Evolutionary conservation across 371 early-diverging fungal species (phyloP).

Genomic region (Mortierella sp.): DNA sequence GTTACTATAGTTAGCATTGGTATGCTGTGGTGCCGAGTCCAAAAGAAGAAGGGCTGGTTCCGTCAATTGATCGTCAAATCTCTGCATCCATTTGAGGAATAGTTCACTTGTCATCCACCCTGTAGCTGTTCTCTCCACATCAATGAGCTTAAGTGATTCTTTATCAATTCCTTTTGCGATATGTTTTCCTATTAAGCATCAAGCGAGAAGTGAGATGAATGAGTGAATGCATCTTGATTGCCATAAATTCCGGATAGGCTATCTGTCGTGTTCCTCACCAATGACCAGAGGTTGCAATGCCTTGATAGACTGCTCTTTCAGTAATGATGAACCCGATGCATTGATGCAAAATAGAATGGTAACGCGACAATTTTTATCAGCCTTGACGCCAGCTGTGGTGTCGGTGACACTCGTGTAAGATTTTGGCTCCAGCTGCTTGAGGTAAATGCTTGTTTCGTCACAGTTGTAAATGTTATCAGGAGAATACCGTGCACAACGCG

Average conservation of each 20-base stretch:
- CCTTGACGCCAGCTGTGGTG: constrained; percentile 9
- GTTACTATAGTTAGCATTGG: not conserved
- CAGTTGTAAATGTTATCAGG: constrained; percentile 20
- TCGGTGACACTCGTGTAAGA: constrained; percentile 4
- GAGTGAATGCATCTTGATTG: not conserved
- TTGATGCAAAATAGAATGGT: constrained; percentile 18
- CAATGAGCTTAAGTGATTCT: not conserved
- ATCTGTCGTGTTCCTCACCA: not conserved
- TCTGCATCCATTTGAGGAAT: constrained; percentile 10
- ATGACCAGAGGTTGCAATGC: constrained; percentile 12
- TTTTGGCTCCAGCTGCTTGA: constrained; percentile 9
- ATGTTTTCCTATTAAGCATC: not conserved
- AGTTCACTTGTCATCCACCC: constrained; percentile 11
- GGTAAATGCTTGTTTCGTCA: constrained; percentile 11
- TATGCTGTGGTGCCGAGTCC: constrained; percentile 6
- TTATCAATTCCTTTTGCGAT: constrained; percentile 1
- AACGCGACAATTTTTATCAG: constrained; percentile 7
- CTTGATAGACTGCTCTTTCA: not conserved
- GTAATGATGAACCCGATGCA: constrained; percentile 18
- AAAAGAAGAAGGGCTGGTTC: constrained; percentile 8
- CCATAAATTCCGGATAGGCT: not conserved
- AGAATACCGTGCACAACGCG: not conserved
- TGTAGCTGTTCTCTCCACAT: not conserved
- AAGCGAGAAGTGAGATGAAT: not conserved
- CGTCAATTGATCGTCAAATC: constrained; percentile 6